Conservation (phyloP, 2,329 filamentous ascomycete genomes). For the Dichotomopilus funicola region DNA sequence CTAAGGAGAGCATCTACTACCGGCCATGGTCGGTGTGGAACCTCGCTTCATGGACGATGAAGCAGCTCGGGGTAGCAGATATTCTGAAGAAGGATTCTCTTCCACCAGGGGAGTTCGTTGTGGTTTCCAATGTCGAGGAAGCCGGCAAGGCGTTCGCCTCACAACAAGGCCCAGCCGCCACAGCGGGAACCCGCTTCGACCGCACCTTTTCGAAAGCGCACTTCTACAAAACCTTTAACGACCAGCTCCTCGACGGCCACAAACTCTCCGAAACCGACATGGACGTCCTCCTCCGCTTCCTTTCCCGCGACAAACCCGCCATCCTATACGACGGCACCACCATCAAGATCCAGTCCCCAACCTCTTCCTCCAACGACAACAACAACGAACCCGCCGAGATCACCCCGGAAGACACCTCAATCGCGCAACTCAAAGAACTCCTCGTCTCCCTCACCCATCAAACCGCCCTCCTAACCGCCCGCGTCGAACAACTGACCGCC, state of each 20-base stretch:
- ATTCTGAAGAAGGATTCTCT: conserved; percentile 45
- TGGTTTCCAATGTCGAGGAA: conserved; percentile 56
- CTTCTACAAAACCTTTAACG: conserved; percentile 54
- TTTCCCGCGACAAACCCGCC: conserved; percentile 59
- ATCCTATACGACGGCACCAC: conserved; percentile 58
- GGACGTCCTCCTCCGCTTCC: conserved; percentile 61
- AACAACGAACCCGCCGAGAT: conserved; percentile 42
- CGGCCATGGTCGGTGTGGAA: conserved; percentile 60
- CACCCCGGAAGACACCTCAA: conserved; percentile 70
- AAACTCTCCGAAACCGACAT: conserved; percentile 58
- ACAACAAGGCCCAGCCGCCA: conserved; percentile 35
- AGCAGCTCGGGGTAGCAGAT: conserved; percentile 58
- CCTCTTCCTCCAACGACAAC: conserved; percentile 18
- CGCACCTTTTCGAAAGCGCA: conserved; percentile 60
- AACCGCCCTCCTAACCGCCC: conserved; percentile 57
- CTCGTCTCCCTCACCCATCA: conserved; percentile 69
- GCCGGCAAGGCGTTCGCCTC: conserved; percentile 49
- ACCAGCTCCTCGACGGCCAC: conserved; percentile 42
- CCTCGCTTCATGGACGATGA: conserved; percentile 68
- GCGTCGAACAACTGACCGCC: conserved; percentile 57
- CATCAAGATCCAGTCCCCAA: conserved; percentile 63
- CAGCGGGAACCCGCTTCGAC: conserved; percentile 51
- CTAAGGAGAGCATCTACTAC: conserved; percentile 64
- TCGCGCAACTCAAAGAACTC: conserved; percentile 77
- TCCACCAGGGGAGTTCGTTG: conserved; percentile 56